Evolutionary conservation across 805 yeast species (phyloP).

Genomic region (Starmerella kuoi): DNA sequence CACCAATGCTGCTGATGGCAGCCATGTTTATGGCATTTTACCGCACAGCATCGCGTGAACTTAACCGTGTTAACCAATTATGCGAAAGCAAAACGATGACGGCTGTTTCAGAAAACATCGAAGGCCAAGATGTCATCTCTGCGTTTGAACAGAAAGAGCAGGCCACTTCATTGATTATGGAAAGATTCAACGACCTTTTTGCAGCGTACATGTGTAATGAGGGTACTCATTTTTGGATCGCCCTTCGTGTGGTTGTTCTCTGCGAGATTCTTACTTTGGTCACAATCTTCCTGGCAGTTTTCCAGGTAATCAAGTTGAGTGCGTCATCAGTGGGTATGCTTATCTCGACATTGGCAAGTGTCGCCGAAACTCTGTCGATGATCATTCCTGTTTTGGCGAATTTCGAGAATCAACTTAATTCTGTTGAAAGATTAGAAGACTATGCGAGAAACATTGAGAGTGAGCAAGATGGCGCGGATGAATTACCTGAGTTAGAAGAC

Average conservation of each 20-base stretch:
- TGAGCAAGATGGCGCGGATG: conserved; percentile 55
- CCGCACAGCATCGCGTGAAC: conserved; percentile 58
- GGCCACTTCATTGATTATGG: conserved; percentile 37
- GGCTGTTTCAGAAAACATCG: conserved; percentile 52
- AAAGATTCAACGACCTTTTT: conserved; percentile 43
- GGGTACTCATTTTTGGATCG: conserved; percentile 62
- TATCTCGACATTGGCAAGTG: conserved; percentile 43
- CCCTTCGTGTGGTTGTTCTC: conserved; percentile 44
- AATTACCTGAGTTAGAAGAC: conserved; percentile 32
- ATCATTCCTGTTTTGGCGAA: conserved; percentile 52
- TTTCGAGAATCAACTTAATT: conserved; percentile 61
- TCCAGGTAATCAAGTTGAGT: conserved; percentile 43
- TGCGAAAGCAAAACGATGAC: conserved; percentile 56
- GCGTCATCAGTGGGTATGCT: conserved; percentile 57
- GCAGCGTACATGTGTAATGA: conserved; percentile 51
- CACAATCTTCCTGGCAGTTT: conserved; percentile 45
- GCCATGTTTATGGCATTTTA: conserved; percentile 34
- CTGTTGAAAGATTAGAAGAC: conserved; percentile 55
- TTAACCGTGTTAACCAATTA: conserved; percentile 60
- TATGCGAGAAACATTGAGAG: conserved; percentile 46
- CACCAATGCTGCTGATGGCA: conserved; percentile 37
- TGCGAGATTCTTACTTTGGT: conserved; percentile 42
- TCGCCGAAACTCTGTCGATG: conserved; percentile 43
- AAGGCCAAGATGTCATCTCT: conserved; percentile 52
- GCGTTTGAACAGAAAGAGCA: conserved; percentile 38